These are phyloP conservation scores for Agaricales sp. DNA, from an alignment of 1,284 basidiomycete species.

Conservation along the genomic window DNA sequence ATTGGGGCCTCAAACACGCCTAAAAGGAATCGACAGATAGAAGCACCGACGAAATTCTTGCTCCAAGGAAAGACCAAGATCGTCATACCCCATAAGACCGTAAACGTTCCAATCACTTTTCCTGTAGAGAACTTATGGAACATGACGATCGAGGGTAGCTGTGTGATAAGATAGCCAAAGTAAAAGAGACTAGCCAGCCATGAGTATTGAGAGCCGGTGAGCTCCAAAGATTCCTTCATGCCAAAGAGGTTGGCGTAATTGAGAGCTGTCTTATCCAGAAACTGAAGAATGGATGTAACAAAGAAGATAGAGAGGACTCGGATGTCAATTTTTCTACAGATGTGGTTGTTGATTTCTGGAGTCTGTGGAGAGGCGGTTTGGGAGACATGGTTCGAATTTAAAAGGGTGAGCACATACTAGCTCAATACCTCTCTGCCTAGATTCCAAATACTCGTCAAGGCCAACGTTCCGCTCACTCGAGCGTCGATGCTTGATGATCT, in stretches of 20 bases:
- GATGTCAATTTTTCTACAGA: slow-evolving; percentile 12
- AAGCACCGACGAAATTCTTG: slow-evolving; percentile 8
- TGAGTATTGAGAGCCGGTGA: slow-evolving; percentile 11
- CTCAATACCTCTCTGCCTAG: too few relatives aligned
- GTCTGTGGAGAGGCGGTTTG: too few relatives aligned
- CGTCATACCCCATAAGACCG: background rate
- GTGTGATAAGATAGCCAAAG: background rate
- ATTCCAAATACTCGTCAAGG: too few relatives aligned
- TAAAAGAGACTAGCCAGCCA: background rate
- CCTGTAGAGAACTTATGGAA: background rate
- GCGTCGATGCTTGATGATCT: too few relatives aligned
- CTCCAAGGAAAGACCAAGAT: background rate
- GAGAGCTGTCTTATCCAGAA: slow-evolving; percentile 13
- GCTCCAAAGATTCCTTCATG: slow-evolving; percentile 13
- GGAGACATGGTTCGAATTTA: too few relatives aligned
- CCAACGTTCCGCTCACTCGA: too few relatives aligned
- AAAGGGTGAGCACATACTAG: too few relatives aligned
- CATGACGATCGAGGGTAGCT: background rate
- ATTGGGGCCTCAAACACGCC: background rate
- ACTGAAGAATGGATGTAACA: slow-evolving; percentile 11
- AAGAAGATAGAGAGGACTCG: slow-evolving; percentile 11
- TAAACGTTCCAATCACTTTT: slow-evolving; percentile 10
- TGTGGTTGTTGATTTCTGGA: too few relatives aligned
- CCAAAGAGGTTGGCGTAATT: slow-evolving; percentile 15
- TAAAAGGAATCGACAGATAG: slow-evolving; percentile 8